A percentile compares a stretch with the other conserved stretches of the same genome.
Evolutionary conservation across 345 rosid genomes (phyloP).

Genomic region (Microcos paniculata): DNA sequence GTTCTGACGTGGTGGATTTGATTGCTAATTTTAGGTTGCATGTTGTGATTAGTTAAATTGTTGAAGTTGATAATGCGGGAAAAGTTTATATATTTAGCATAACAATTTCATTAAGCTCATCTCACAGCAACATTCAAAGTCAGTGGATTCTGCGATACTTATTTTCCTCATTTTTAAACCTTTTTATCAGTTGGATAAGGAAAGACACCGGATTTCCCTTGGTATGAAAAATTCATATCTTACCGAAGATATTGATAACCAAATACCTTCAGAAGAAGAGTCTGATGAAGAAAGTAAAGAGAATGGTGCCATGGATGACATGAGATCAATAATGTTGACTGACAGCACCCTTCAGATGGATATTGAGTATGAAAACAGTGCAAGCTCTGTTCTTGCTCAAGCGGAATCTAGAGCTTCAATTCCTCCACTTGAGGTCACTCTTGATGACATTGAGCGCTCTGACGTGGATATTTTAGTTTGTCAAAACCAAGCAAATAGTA

Average conservation of each 20-base stretch:
- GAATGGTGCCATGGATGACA: conserved; percentile 30
- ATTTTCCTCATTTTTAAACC: conserved; percentile 13
- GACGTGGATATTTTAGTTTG: conserved; percentile 28
- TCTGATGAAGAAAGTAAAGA: conserved; percentile 43
- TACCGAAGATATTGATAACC: conserved; percentile 29
- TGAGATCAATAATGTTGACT: conserved; percentile 13
- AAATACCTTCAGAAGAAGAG: conserved; percentile 34
- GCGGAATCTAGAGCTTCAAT: conserved; percentile 72
- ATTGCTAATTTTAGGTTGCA: background rate
- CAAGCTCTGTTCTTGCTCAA: conserved; percentile 49
- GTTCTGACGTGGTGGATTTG: background rate
- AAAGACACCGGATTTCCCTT: conserved; percentile 74
- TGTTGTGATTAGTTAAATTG: background rate
- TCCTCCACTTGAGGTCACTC: conserved; percentile 81
- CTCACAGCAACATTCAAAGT: background rate
- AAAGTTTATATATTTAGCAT: background rate
- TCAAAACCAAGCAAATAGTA: conserved; percentile 35
- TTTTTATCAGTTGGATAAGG: conserved; percentile 64
- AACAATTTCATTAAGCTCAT: conserved; percentile 2
- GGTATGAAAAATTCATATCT: conserved; percentile 76
- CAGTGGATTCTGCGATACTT: background rate
- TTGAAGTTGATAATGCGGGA: background rate
- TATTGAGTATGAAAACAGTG: conserved; percentile 40
- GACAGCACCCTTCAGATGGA: conserved; percentile 31
- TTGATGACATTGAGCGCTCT: conserved; percentile 61